A percentile compares a stretch with the other conserved stretches of the same genome.
These are phyloP conservation scores for Eustoma russellianum DNA, from an alignment of 257 asterid species.

Conservation along the genomic window DNA sequence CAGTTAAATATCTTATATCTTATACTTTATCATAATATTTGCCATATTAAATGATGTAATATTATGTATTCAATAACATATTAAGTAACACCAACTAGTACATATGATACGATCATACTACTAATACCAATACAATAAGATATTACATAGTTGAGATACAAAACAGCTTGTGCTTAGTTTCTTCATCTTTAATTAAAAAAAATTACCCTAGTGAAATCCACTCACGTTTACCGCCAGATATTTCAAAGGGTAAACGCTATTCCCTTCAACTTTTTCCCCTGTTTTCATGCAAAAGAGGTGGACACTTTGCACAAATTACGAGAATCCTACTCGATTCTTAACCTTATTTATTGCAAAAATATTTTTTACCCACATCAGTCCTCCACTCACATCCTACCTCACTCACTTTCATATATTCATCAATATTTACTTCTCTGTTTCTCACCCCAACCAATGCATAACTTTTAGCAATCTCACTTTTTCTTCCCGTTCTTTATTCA, in stretches of 20 bases:
- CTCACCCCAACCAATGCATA: neutral
- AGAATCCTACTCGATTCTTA: slow-evolving; percentile 19
- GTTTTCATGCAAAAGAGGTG: slow-evolving; percentile 28
- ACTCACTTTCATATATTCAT: neutral
- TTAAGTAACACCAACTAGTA: too few species aligned
- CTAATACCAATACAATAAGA: too few species aligned
- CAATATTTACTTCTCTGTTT: slow-evolving; percentile 1
- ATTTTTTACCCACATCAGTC: slow-evolving; percentile 13
- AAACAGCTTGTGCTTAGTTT: too few species aligned
- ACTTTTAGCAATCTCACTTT: too few species aligned
- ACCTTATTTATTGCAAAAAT: slow-evolving; percentile 5
- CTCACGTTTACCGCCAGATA: slow-evolving; percentile 15
- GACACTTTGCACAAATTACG: slow-evolving; percentile 42
- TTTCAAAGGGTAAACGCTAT: slow-evolving; percentile 18
- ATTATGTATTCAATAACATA: too few species aligned
- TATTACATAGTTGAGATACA: too few species aligned
- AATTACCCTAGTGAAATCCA: neutral
- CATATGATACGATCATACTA: too few species aligned
- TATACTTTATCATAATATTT: too few species aligned
- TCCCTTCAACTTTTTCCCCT: slow-evolving; percentile 24
- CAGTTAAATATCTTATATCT: too few species aligned
- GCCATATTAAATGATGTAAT: too few species aligned
- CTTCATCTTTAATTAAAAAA: too few species aligned
- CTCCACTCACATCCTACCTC: slow-evolving; percentile 1
- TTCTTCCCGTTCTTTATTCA: too few species aligned